A percentile compares a stretch with the other conserved stretches of the same genome.
Evolutionary conservation across 805 yeast genomes (phyloP).

Genomic region (Grigorovia transvaalensis): DNA sequence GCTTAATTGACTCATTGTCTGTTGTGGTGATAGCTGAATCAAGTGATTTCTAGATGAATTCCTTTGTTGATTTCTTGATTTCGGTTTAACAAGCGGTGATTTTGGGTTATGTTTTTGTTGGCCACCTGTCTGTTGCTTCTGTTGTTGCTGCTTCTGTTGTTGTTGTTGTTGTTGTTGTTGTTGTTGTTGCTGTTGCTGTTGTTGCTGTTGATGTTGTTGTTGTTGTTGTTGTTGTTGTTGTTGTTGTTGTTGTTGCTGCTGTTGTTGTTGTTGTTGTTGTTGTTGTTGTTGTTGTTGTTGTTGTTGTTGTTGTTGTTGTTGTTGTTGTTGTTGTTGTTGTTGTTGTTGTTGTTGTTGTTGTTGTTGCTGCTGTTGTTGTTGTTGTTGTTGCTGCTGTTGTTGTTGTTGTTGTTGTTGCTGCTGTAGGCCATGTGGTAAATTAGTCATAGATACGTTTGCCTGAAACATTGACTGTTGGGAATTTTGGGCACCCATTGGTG

Average conservation of each 20-base stretch:
- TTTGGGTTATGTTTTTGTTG: neutral
- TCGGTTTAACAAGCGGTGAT: neutral
- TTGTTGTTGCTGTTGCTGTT: neutral
- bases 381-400: neutral
- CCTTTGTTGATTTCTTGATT: neutral
- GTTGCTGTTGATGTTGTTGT: neutral
- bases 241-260: neutral
- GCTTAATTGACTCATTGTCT: neutral
- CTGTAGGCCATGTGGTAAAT: neutral
- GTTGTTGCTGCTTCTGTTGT: neutral
- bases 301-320: neutral
- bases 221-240: neutral
- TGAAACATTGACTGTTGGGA: neutral
- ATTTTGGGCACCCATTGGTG: neutral
- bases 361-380: neutral
- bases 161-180: neutral
- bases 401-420: neutral
- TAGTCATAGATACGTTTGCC: neutral
- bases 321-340: neutral
- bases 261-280: too few species aligned
- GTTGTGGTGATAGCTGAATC: neutral
- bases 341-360: neutral
- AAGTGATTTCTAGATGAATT: neutral
- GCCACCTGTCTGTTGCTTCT: too few species aligned
- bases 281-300: neutral